Conservation (phyloP, 306 rosid species). For the Cucumis melo region DNA sequence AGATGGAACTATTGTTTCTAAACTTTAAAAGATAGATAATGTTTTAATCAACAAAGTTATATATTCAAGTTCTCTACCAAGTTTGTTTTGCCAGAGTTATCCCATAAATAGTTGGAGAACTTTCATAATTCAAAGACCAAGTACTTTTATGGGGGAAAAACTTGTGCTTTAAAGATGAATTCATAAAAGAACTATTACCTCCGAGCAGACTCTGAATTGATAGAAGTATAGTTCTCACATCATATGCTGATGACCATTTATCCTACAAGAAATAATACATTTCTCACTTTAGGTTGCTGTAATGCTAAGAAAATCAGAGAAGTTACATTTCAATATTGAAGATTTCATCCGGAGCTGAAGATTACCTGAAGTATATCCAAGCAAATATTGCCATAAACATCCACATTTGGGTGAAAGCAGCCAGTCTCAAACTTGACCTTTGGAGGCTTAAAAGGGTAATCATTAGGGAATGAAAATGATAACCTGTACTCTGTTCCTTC, state of each 20-base stretch:
- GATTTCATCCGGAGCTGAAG: neutral
- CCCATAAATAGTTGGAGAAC: too few species aligned
- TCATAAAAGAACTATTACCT: slow-evolving; percentile 23
- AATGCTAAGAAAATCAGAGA: neutral
- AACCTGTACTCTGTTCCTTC: slow-evolving; percentile 84
- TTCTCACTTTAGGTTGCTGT: neutral
- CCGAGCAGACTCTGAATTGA: slow-evolving; percentile 87
- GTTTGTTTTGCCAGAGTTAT: too few species aligned
- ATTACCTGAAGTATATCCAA: slow-evolving; percentile 96
- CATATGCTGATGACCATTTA: slow-evolving; percentile 85
- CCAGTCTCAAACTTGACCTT: slow-evolving; percentile 80
- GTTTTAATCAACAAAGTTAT: too few species aligned
- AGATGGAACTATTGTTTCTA: too few species aligned
- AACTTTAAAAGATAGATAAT: too few species aligned
- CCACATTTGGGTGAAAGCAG: slow-evolving; percentile 92
- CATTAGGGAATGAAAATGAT: slow-evolving; percentile 67
- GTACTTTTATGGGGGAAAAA: too few species aligned
- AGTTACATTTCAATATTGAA: neutral
- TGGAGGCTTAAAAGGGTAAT: slow-evolving; percentile 90
- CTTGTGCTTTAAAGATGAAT: too few species aligned
- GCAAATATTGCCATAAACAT: slow-evolving; percentile 73
- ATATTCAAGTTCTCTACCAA: too few species aligned
- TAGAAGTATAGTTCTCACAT: slow-evolving; percentile 60
- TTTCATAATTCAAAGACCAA: too few species aligned
- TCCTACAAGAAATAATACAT: slow-evolving; percentile 24